A percentile compares a stretch with the other conserved stretches of the same genome.
Conservation (phyloP, 148 eudicot genomes). For the Euryodendron excelsum region DNA sequence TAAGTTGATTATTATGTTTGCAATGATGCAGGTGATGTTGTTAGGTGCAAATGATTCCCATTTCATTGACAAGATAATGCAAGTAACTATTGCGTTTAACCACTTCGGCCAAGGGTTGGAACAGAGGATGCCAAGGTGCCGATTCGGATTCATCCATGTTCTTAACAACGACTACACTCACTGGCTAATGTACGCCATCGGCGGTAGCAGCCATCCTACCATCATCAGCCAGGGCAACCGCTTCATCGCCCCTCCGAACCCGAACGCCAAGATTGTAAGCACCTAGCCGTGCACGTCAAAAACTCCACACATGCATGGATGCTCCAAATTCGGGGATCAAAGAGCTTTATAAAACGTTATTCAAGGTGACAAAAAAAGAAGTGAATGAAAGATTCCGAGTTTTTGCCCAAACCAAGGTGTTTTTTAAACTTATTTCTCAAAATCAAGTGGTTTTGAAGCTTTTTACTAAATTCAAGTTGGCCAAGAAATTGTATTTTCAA, state of each 20-base stretch:
- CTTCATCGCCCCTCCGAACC: slow-evolving; percentile 8
- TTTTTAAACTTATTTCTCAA: no score
- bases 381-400: no score
- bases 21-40: slow-evolving; percentile 11
- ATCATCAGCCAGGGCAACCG: slow-evolving; percentile 18
- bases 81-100: slow-evolving; percentile 10
- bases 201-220: slow-evolving; percentile 12
- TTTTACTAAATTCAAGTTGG: no score
- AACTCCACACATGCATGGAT: no score
- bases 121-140: slow-evolving; percentile 14
- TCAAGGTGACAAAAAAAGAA: no score
- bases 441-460: no score
- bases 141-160: slow-evolving; percentile 9
- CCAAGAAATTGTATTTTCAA: no score
- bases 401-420: no score
- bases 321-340: no score
- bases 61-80: slow-evolving; percentile 2
- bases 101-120: slow-evolving; percentile 14
- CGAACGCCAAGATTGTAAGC: not conserved
- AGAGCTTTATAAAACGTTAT: no score
- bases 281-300: not conserved
- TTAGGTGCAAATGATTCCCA: slow-evolving; percentile 11
- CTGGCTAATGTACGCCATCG: slow-evolving; percentile 16
- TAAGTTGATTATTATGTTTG: not conserved
- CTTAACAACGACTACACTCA: slow-evolving; percentile 16